phyloP scores from a whole-genome alignment of 2,329 filamentous ascomycete genomes.

The Cladophialophora carrionii region DNA sequence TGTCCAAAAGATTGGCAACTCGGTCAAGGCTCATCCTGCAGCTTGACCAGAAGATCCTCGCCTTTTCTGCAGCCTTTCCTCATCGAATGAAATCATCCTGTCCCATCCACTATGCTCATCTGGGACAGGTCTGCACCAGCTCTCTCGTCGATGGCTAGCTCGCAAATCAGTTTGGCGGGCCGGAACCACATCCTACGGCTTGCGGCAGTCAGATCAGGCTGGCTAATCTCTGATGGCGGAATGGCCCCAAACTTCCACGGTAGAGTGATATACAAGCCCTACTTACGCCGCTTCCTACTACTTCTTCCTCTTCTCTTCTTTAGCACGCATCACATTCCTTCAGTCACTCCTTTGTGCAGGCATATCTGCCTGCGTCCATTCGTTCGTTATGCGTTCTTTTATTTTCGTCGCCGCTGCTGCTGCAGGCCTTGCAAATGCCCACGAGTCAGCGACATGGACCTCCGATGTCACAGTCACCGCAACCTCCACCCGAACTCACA shows the following conservation, averaged over 20 bases:
- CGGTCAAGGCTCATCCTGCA: slow-evolving; percentile 13
- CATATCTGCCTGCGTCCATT: slow-evolving; percentile 33
- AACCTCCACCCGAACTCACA: slow-evolving; percentile 28
- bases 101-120: slow-evolving; percentile 27
- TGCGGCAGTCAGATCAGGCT: slow-evolving; percentile 22
- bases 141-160: slow-evolving; percentile 4
- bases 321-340: slow-evolving; percentile 19
- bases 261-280: slow-evolving; percentile 25
- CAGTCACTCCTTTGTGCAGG: slow-evolving; percentile 34
- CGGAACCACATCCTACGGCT: slow-evolving; percentile 14
- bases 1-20: slow-evolving; percentile 26
- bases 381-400: slow-evolving; percentile 34
- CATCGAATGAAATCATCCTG: slow-evolving; percentile 1
- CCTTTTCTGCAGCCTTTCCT: slow-evolving; percentile 1
- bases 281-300: not conserved
- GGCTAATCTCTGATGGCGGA: slow-evolving; percentile 14
- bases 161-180: slow-evolving; percentile 8
- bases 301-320: slow-evolving; percentile 13
- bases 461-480: slow-evolving; percentile 29
- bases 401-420: slow-evolving; percentile 29
- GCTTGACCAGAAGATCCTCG: slow-evolving; percentile 14
- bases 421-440: slow-evolving; percentile 24
- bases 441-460: not conserved
- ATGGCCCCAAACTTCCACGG: slow-evolving; percentile 3
- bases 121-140: slow-evolving; percentile 25